Conservation (phyloP, 1,284 basidiomycete genomes). For the Apiotrichum brassicae region DNA sequence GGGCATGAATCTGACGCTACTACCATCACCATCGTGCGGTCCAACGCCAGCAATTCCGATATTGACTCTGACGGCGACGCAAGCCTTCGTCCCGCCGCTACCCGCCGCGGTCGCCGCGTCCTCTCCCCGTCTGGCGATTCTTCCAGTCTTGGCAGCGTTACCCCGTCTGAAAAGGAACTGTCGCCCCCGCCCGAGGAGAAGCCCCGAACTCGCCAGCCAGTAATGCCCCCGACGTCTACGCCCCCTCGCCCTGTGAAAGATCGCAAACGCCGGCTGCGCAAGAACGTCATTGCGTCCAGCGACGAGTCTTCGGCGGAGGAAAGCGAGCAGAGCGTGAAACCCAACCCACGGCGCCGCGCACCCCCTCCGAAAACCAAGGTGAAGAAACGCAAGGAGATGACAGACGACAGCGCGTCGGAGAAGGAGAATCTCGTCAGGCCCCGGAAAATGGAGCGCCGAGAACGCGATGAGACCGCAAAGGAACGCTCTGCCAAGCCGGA, state of each 20-base stretch:
- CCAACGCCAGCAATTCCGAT: conserved; percentile 21
- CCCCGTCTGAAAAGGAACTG: neutral
- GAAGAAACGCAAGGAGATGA: conserved; percentile 3
- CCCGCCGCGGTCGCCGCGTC: conserved; percentile 8
- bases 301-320: conserved; percentile 10
- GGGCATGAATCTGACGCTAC: conserved; percentile 35
- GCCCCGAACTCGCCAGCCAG: neutral
- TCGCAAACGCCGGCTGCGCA: conserved; percentile 14
- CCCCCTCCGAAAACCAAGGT: neutral
- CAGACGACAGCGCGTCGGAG: conserved; percentile 5
- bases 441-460: conserved; percentile 2
- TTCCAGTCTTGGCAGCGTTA: neutral
- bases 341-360: neutral
- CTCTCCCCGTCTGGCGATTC: conserved; percentile 10
- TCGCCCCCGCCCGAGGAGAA: neutral
- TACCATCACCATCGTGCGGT: conserved; percentile 27
- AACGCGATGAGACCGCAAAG: neutral
- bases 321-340: neutral
- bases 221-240: neutral
- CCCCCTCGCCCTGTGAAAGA: neutral
- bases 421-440: conserved; percentile 5
- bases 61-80: conserved; percentile 9
- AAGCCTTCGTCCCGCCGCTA: conserved; percentile 5
- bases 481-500: neutral
- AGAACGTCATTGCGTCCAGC: conserved; percentile 17